Evolutionary conservation across 164 flowering plant species (phyloP).

Genomic region (Vitis cinerea): DNA sequence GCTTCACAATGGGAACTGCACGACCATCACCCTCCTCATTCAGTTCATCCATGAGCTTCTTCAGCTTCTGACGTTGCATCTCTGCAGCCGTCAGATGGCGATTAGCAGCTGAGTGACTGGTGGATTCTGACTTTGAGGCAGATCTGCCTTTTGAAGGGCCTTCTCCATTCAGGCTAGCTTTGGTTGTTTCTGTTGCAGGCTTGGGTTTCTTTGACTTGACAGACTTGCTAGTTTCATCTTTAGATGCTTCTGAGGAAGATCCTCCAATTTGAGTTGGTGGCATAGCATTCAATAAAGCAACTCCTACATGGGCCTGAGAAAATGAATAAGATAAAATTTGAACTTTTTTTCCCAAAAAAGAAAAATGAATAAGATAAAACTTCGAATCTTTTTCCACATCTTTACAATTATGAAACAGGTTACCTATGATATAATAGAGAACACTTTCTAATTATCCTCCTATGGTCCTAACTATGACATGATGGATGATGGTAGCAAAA

Average conservation of each 20-base stretch:
- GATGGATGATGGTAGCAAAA: too few relatives aligned
- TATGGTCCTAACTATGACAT: too few relatives aligned
- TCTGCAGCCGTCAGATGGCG: slow-evolving; percentile 76
- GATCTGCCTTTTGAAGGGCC: slow-evolving; percentile 45
- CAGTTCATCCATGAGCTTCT: slow-evolving; percentile 83
- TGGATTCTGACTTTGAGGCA: slow-evolving; percentile 31
- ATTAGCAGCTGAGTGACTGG: slow-evolving; percentile 34
- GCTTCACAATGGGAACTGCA: slow-evolving; percentile 77
- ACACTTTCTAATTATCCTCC: too few relatives aligned
- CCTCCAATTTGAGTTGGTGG: slow-evolving; percentile 58
- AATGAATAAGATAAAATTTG: background rate
- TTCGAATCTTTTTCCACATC: background rate
- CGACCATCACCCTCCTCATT: slow-evolving; percentile 90
- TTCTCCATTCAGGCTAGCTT: slow-evolving; percentile 38
- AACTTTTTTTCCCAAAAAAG: background rate
- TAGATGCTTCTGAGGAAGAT: slow-evolving; percentile 47
- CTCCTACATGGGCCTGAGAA: slow-evolving; percentile 92
- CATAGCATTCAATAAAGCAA: slow-evolving; percentile 84
- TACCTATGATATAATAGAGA: too few relatives aligned
- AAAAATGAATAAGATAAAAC: background rate
- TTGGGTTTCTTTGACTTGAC: slow-evolving; percentile 67
- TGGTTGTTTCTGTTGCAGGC: slow-evolving; percentile 30
- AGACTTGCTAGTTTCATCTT: slow-evolving; percentile 45
- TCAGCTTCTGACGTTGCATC: slow-evolving; percentile 66
- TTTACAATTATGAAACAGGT: too few relatives aligned